A percentile compares a stretch with the other conserved stretches of the same genome.
Evolutionary conservation across 441 rosid genomes (phyloP).

Genomic region (Arabidopsis hybrid): DNA sequence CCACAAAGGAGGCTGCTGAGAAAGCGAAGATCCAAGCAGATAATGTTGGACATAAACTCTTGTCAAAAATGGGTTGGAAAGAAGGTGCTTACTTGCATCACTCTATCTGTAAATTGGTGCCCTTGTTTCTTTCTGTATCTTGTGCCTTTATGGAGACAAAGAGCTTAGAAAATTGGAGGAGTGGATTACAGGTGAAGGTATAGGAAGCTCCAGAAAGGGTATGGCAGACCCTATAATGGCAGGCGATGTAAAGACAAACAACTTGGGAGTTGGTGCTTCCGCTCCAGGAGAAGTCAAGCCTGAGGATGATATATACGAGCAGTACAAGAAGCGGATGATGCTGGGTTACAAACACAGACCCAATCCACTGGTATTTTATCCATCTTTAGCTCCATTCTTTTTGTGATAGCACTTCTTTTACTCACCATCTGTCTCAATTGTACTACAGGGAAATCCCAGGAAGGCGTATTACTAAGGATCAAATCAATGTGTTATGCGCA

Average conservation of each 20-base stretch:
- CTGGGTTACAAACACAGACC: constrained; percentile 95
- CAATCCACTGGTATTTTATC: constrained; percentile 78
- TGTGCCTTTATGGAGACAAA: constrained; percentile 41
- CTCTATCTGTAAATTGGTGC: constrained; percentile 40
- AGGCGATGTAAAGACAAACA: constrained; percentile 79
- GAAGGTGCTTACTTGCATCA: constrained; percentile 68
- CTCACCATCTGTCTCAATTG: constrained; percentile 6
- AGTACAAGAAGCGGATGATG: constrained; percentile 99
- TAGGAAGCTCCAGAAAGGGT: constrained; percentile 88
- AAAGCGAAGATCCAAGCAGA: constrained; percentile 91
- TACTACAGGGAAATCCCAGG: constrained; percentile 80
- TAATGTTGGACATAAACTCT: constrained; percentile 92
- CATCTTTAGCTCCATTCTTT: constrained; percentile 4
- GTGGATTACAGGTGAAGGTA: constrained; percentile 89
- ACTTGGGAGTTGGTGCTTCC: constrained; percentile 94
- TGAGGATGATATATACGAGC: constrained; percentile 97
- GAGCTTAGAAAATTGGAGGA: constrained; percentile 41
- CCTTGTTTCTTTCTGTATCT: constrained; percentile 43
- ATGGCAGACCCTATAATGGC: constrained; percentile 93
- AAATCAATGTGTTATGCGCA: neutral
- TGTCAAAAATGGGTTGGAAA: constrained; percentile 99
- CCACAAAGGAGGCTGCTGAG: constrained; percentile 76
- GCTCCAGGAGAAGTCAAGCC: constrained; percentile 89
- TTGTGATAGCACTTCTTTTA: neutral
- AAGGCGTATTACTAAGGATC: constrained; percentile 74